Percentiles rank a stretch among this genome's conserved stretches.
Conservation (phyloP, 306 rosid genomes). For the Quillaja saponaria region DNA sequence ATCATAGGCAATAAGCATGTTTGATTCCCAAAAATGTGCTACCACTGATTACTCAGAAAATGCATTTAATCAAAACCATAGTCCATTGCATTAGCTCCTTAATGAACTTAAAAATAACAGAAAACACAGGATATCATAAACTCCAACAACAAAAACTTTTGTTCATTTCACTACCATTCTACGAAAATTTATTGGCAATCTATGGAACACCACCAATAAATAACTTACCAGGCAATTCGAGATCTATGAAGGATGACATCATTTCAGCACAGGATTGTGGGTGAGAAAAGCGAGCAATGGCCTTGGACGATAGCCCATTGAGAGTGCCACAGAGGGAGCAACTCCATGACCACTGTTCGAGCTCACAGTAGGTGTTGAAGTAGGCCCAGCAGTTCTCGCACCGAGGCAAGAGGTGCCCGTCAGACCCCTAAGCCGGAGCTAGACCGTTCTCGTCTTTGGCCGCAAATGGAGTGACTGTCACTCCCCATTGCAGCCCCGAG, state of each 20-base stretch:
- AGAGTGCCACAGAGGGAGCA: constrained; percentile 86
- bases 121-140: neutral
- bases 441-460: constrained; percentile 63
- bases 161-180: neutral
- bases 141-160: neutral
- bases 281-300: constrained; percentile 73
- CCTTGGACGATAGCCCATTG: constrained; percentile 76
- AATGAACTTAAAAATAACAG: neutral
- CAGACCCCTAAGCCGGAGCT: constrained; percentile 71
- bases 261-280: constrained; percentile 80
- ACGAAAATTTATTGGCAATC: constrained; percentile 21
- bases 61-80: no score
- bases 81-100: neutral
- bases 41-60: no score
- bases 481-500: constrained; percentile 92
- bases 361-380: constrained; percentile 82
- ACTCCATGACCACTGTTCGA: constrained; percentile 91
- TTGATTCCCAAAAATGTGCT: neutral
- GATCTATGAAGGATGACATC: constrained; percentile 94
- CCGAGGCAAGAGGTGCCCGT: constrained; percentile 65
- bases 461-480: constrained; percentile 78
- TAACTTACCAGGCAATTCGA: constrained; percentile 67
- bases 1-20: no score
- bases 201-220: neutral
- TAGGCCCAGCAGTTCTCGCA: constrained; percentile 94